These are phyloP conservation scores for Rhynchospora tenuis DNA, from an alignment of 176 grass and related monocot genomes.

Conservation along the genomic window DNA sequence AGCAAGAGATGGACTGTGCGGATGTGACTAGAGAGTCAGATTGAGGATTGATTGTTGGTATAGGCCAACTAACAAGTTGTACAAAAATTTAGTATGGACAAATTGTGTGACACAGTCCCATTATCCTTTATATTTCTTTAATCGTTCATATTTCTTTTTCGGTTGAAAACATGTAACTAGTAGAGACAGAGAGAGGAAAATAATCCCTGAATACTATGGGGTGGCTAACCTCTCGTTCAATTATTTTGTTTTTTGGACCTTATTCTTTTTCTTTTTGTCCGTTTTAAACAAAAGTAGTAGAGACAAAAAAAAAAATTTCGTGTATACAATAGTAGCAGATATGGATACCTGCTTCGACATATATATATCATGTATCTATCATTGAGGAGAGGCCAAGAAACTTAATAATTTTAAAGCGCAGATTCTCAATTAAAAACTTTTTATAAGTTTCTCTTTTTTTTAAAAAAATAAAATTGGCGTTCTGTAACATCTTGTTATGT, in stretches of 20 bases:
- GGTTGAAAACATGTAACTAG: not conserved
- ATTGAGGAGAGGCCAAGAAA: too few relatives aligned
- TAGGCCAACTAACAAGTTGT: constrained; percentile 6
- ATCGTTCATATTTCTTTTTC: not conserved
- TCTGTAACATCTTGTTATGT: too few relatives aligned
- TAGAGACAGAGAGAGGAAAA: not conserved
- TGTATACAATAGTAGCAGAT: too few relatives aligned
- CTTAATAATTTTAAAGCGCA: too few relatives aligned
- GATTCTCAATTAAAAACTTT: too few relatives aligned
- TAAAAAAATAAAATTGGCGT: too few relatives aligned
- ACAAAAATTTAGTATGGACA: not conserved
- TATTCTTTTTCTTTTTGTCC: not conserved
- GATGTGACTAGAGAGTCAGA: not conserved
- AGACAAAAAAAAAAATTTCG: not conserved
- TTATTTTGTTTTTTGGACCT: not conserved
- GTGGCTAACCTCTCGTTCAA: too few relatives aligned
- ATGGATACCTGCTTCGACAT: too few relatives aligned
- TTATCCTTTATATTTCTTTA: not conserved
- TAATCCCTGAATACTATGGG: not conserved
- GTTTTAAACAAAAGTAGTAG: not conserved
- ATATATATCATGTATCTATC: too few relatives aligned
- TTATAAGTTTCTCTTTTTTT: too few relatives aligned
- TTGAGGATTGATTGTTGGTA: constrained; percentile 1
- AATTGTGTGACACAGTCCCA: not conserved
- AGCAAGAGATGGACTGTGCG: not conserved